Evolutionary conservation across 2,329 filamentous ascomycete genomes (phyloP), one percentile per base, ranked within the genome.

Genomic region (Aureobasidium zeae): DNA sequence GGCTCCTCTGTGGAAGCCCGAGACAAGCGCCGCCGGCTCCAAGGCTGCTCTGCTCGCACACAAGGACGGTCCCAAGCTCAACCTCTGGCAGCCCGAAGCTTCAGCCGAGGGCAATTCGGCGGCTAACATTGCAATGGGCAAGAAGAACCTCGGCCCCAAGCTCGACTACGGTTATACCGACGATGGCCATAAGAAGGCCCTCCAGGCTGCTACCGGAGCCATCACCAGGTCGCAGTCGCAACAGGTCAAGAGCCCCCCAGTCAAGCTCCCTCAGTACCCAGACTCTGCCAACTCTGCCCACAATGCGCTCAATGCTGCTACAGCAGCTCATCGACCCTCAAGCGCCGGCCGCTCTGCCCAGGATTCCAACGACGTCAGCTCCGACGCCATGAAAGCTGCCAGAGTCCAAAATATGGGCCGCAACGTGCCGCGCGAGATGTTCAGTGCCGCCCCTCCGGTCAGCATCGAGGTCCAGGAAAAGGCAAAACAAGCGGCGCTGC

Each of bases 181-280:
- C 8, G 62, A 79, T 19, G 72, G 73, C 32, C 72, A 70, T 25
- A 74, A 76, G 48, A 79, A 76, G 47, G 86, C 86, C 1, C 68
- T 89, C 34, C 67, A 76, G 25, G 86, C 86, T 30, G 87, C 86
- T 10, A 82, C 81, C 37, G 84, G 79, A 20, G 86, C 86, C n/a
- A 79, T 86, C 65, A 69, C 76, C 20, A 73, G 80, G 46, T 73
- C 72, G 47, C 73, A 83, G 46, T 73, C 72, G 47, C 73, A 83
- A 49, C 73, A 84, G 5, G 74, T 72, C 16, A 86, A 83, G 1
- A 75, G 72, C 11, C 66, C 68, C 12, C 60, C 60, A 8, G 57
- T 64, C 35, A 66, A 66, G 45, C 59, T 53, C 13, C 57, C 58
- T 5, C 43, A 64, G 22, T 73, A 78, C 58, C 66, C 77, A 48